Conservation (phyloP, 176 grass and related monocot species). For the Dactylis glomerata region DNA sequence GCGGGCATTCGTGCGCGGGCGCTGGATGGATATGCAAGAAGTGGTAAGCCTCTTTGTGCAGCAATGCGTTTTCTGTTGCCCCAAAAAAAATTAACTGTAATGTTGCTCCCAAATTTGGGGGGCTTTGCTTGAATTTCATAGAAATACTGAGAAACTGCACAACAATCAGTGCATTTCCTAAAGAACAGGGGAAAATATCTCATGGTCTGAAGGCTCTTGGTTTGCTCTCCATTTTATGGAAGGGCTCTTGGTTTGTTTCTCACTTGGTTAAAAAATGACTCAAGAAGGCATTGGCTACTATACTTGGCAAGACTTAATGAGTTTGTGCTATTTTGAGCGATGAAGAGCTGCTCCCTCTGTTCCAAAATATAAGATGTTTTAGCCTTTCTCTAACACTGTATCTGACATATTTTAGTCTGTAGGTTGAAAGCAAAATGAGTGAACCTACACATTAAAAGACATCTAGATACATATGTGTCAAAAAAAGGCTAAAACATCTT, state of each 20-base stretch:
- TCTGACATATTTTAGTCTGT: too few species aligned
- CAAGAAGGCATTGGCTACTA: not conserved
- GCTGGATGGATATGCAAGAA: conserved; percentile 37
- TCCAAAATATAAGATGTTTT: too few species aligned
- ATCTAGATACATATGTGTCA: too few species aligned
- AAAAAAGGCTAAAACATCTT: too few species aligned
- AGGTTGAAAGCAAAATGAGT: too few species aligned
- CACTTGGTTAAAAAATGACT: not conserved
- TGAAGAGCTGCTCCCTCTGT: too few species aligned
- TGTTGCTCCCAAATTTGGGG: not conserved
- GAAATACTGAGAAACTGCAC: not conserved
- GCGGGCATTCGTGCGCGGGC: conserved; percentile 31
- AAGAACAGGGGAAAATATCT: not conserved
- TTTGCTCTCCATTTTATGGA: not conserved
- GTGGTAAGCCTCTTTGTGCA: conserved; percentile 6
- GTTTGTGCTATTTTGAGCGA: not conserved
- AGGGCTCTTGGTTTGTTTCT: not conserved
- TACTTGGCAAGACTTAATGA: not conserved
- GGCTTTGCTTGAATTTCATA: not conserved
- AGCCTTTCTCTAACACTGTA: too few species aligned
- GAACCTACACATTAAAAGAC: too few species aligned
- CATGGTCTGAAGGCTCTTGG: not conserved
- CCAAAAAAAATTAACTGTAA: not conserved
- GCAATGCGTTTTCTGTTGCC: not conserved
- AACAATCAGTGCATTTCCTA: not conserved